phyloP scores from a whole-genome alignment of 2,329 filamentous ascomycete genomes.

The Aspergillus pseudonomiae region DNA sequence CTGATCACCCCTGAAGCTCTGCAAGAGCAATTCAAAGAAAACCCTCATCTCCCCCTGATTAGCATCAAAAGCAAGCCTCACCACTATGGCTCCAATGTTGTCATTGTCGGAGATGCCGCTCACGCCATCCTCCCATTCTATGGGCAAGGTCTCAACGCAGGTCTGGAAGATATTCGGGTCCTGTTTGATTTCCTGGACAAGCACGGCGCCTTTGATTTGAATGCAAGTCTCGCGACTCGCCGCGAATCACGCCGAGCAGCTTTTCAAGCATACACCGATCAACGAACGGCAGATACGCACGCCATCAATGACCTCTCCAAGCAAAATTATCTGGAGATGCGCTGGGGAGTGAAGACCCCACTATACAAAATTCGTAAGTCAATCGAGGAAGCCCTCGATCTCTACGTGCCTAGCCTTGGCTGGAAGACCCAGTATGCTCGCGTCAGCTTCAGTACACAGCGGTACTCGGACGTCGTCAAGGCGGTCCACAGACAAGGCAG shows the following conservation, averaged over 20 bases:
- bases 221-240: constrained; percentile 47
- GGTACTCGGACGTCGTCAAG: constrained; percentile 79
- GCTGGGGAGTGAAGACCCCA: constrained; percentile 76
- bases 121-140: constrained; percentile 99
- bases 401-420: constrained; percentile 74
- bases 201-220: constrained; percentile 51
- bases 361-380: constrained; percentile 80
- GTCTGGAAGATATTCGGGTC: constrained; percentile 88
- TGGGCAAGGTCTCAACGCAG: constrained; percentile 96
- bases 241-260: constrained; percentile 49
- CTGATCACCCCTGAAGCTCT: constrained; percentile 66
- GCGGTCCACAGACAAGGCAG: constrained; percentile 70
- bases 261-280: constrained; percentile 72
- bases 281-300: constrained; percentile 77
- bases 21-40: constrained; percentile 72
- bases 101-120: constrained; percentile 89
- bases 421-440: constrained; percentile 93
- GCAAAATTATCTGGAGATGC: constrained; percentile 93
- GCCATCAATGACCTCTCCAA: constrained; percentile 91
- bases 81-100: constrained; percentile 74
- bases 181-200: constrained; percentile 82
- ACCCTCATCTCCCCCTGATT: constrained; percentile 90
- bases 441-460: constrained; percentile 90
- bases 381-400: constrained; percentile 80
- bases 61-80: constrained; percentile 91